Conservation (phyloP, 352 stramenopile species). For the Phytopythium aichiense region DNA sequence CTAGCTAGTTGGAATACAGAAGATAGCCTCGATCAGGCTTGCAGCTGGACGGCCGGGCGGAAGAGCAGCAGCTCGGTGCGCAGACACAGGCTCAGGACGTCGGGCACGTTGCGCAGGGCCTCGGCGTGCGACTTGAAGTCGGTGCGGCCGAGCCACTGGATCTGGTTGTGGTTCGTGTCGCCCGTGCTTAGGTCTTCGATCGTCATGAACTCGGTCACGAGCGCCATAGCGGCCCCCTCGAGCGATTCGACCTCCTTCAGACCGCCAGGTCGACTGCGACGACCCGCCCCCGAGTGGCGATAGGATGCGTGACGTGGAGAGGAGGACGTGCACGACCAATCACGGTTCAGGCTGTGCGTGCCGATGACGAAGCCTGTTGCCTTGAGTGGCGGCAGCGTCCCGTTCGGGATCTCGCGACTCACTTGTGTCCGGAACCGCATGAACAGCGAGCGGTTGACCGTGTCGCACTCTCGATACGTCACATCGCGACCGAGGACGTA, state of each 20-base stretch:
- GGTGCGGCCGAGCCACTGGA: slow-evolving; percentile 40
- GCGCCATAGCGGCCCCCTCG: slow-evolving; percentile 24
- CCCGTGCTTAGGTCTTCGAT: slow-evolving; percentile 26
- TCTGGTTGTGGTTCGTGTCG: slow-evolving; percentile 28
- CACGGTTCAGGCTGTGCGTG: slow-evolving; percentile 37
- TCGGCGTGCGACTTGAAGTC: slow-evolving; percentile 40
- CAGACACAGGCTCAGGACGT: slow-evolving; percentile 32
- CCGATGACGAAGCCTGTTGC: slow-evolving; percentile 36
- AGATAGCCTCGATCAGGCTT: too few species aligned
- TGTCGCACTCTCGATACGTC: slow-evolving; percentile 20
- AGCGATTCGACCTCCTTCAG: slow-evolving; percentile 16
- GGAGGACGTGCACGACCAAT: slow-evolving; percentile 12
- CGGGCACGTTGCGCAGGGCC: slow-evolving; percentile 34
- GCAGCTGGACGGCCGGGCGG: too few species aligned
- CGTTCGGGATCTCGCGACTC: slow-evolving; percentile 10
- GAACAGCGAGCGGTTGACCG: slow-evolving; percentile 33
- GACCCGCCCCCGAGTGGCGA: too few species aligned
- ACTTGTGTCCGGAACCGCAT: slow-evolving; percentile 36
- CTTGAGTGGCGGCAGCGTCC: slow-evolving; percentile 18
- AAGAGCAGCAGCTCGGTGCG: slow-evolving; percentile 3
- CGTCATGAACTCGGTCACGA: slow-evolving; percentile 41
- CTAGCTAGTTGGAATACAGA: too few species aligned
- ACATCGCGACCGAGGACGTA: slow-evolving; percentile 33
- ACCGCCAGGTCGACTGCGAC: too few species aligned
- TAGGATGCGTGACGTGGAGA: too few species aligned